These are phyloP conservation scores for Vicia faba DNA, from an alignment of 306 rosid genomes.

Conservation along the genomic window DNA sequence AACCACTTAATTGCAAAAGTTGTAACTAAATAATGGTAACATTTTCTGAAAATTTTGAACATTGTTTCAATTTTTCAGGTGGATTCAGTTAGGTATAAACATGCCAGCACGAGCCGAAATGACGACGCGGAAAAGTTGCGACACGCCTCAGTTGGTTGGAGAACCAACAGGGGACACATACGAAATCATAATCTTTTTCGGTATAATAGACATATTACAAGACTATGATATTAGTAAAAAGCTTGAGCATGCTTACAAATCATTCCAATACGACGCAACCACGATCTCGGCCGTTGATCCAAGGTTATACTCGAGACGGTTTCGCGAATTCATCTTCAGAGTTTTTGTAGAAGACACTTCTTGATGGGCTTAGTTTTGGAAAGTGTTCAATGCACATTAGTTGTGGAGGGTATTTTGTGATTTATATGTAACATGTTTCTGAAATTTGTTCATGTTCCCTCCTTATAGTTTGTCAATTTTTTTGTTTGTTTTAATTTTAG, in stretches of 20 bases:
- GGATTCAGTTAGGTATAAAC: slow-evolving; percentile 74
- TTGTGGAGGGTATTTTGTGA: slow-evolving; percentile 48
- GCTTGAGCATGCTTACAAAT: slow-evolving; percentile 96
- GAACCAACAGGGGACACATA: slow-evolving; percentile 83
- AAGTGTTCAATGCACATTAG: slow-evolving; percentile 40
- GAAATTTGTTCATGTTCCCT: slow-evolving; percentile 31
- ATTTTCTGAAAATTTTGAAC: slow-evolving; percentile 13
- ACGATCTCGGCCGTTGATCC: slow-evolving; percentile 98
- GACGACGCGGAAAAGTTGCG: slow-evolving; percentile 60
- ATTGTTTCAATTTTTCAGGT: slow-evolving; percentile 46
- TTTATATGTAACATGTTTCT: slow-evolving; percentile 23
- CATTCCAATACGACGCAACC: slow-evolving; percentile 84
- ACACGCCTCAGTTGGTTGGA: slow-evolving; percentile 85
- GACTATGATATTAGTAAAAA: slow-evolving; percentile 95
- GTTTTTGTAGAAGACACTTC: slow-evolving; percentile 84
- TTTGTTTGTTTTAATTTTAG: slow-evolving; percentile 38
- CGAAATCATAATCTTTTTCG: slow-evolving; percentile 73
- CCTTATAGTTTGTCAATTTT: slow-evolving; percentile 8
- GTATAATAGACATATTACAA: slow-evolving; percentile 94
- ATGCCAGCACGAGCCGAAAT: slow-evolving; percentile 87
- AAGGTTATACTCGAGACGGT: slow-evolving; percentile 83
- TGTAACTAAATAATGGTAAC: slow-evolving; percentile 27
- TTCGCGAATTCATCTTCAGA: slow-evolving; percentile 94
- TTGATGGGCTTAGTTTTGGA: slow-evolving; percentile 40
- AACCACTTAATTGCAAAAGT: slow-evolving; percentile 22